Evolutionary conservation across 805 yeast species (phyloP).

Genomic region (Lachancea thermotolerans): DNA sequence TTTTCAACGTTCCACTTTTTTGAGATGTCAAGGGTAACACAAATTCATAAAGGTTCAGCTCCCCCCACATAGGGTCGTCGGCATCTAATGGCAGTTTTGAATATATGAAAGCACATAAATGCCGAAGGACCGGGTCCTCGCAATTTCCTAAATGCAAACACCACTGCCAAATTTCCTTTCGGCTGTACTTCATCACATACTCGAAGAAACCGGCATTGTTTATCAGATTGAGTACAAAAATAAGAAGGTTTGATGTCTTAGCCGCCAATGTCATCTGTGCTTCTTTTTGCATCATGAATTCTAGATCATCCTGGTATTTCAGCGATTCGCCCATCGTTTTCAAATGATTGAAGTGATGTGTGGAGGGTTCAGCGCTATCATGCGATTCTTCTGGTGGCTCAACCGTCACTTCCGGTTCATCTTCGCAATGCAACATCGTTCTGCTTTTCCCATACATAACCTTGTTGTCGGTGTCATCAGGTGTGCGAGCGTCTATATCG

Average conservation of each 20-base stretch:
- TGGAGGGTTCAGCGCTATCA: constrained; percentile 7
- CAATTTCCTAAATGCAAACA: constrained; percentile 8
- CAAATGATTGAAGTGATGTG: constrained; percentile 24
- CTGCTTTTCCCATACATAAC: constrained; percentile 18
- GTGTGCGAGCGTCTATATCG: not conserved
- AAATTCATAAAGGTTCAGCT: not conserved
- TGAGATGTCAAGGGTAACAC: not conserved
- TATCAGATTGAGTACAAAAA: constrained; percentile 15
- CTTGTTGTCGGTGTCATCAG: not conserved
- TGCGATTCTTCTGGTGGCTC: constrained; percentile 8
- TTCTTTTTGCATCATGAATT: constrained; percentile 20
- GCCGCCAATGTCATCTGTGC: not conserved
- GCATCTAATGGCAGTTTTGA: not conserved
- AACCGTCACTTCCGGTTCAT: constrained; percentile 1
- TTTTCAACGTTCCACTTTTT: not conserved
- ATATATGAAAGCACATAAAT: constrained; percentile 15
- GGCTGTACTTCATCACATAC: constrained; percentile 15
- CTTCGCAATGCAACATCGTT: constrained; percentile 16
- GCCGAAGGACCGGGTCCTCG: constrained; percentile 5
- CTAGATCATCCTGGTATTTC: constrained; percentile 32
- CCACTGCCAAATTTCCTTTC: constrained; percentile 20
- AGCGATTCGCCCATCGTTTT: constrained; percentile 31
- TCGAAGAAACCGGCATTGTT: constrained; percentile 15
- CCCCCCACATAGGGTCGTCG: constrained; percentile 1
- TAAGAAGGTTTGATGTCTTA: constrained; percentile 18